Evolutionary conservation across 2,329 filamentous ascomycete genomes (phyloP).

Genomic region (Coniochaeta sp.): DNA sequence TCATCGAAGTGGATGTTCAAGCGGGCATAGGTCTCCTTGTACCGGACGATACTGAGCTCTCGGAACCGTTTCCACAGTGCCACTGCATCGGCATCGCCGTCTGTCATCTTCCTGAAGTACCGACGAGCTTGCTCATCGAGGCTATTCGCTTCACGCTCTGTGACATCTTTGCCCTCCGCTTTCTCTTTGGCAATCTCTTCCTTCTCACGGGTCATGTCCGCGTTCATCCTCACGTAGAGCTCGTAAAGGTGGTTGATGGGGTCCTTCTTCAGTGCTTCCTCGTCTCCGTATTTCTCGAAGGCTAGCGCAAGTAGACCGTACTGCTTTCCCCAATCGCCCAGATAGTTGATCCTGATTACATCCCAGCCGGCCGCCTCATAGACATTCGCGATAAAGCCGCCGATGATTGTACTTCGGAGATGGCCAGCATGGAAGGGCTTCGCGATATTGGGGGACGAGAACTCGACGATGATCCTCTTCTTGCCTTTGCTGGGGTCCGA

Average conservation of each 20-base stretch:
- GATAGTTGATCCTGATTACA: conserved; percentile 66
- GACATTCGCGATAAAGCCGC: conserved; percentile 66
- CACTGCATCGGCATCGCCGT: conserved; percentile 53
- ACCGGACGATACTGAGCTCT: conserved; percentile 58
- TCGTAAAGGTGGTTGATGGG: conserved; percentile 78
- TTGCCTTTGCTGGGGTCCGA: conserved; percentile 50
- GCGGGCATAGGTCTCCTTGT: conserved; percentile 60
- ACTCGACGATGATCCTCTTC: conserved; percentile 70
- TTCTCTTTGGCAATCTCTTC: conserved; percentile 53
- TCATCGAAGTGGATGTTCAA: conserved; percentile 66
- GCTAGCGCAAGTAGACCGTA: conserved; percentile 66
- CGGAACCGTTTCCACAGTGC: conserved; percentile 59
- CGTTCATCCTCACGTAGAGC: conserved; percentile 73
- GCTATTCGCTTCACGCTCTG: conserved; percentile 42
- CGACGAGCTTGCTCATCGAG: conserved; percentile 68
- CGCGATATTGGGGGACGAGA: conserved; percentile 79
- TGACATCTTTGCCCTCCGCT: conserved; percentile 42
- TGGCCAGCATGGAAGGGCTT: conserved; percentile 79
- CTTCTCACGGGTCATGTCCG: conserved; percentile 58
- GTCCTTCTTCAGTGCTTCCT: conserved; percentile 62
- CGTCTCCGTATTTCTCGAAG: conserved; percentile 67
- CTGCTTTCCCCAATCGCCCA: conserved; percentile 78
- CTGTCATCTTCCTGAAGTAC: conserved; percentile 66
- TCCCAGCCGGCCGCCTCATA: conserved; percentile 68
- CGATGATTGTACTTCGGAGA: conserved; percentile 71